A percentile compares a stretch with the other conserved stretches of the same genome.
Evolutionary conservation across 2,329 filamentous ascomycete genomes (phyloP).

Genomic region (Alternaria ethzedia): DNA sequence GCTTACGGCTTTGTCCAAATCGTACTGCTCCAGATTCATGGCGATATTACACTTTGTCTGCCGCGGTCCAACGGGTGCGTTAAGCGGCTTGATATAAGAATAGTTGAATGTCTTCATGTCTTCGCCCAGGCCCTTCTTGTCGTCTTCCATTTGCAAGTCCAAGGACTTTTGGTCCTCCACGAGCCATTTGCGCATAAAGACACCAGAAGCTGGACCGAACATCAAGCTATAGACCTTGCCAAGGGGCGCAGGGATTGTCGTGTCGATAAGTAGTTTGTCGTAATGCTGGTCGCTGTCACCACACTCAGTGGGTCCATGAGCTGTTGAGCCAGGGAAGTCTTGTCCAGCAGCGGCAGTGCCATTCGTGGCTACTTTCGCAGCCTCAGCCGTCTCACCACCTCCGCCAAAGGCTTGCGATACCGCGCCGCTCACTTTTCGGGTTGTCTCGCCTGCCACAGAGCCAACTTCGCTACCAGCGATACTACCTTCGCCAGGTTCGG

Average conservation of each 20-base stretch:
- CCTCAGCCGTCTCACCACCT: slow-evolving; percentile 34
- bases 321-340: slow-evolving; percentile 84
- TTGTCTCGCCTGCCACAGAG: slow-evolving; percentile 60
- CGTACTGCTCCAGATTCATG: slow-evolving; percentile 81
- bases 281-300: slow-evolving; percentile 80
- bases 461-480: slow-evolving; percentile 60
- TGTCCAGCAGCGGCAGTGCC: slow-evolving; percentile 52
- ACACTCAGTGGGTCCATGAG: slow-evolving; percentile 85
- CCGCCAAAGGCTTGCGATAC: slow-evolving; percentile 50
- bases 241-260: slow-evolving; percentile 82
- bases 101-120: slow-evolving; percentile 78
- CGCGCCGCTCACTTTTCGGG: slow-evolving; percentile 73
- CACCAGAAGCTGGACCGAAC: slow-evolving; percentile 79
- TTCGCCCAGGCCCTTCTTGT: slow-evolving; percentile 76
- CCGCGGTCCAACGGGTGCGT: slow-evolving; percentile 82
- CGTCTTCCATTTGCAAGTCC: slow-evolving; percentile 83
- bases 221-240: slow-evolving; percentile 90
- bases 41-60: slow-evolving; percentile 94
- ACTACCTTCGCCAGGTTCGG: slow-evolving; percentile 61
- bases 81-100: slow-evolving; percentile 90
- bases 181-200: slow-evolving; percentile 87
- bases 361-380: slow-evolving; percentile 51
- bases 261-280: slow-evolving; percentile 84
- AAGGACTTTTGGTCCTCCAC: slow-evolving; percentile 85
- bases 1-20: slow-evolving; percentile 85